Evolutionary conservation across 2,329 filamentous ascomycete genomes (phyloP).

Genomic region (Xylariaceae sp.): DNA sequence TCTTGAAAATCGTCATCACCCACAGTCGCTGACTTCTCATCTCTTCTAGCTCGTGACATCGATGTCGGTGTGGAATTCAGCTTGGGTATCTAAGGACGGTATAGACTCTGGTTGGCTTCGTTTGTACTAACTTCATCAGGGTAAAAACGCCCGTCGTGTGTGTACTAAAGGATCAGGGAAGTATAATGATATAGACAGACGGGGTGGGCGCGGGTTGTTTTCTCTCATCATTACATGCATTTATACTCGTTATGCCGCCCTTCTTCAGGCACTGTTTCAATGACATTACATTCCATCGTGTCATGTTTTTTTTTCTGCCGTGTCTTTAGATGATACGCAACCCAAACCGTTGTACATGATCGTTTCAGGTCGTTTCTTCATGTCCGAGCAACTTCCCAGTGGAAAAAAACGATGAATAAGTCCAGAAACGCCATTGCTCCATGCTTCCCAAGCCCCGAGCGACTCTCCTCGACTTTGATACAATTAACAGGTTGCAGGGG

Average conservation of each 20-base stretch:
- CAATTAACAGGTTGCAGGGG: no score
- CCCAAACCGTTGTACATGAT: no score
- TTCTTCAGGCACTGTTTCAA: slow-evolving; percentile 7
- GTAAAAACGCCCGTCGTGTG: slow-evolving; percentile 15
- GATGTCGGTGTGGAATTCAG: slow-evolving; percentile 95
- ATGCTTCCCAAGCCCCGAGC: no score
- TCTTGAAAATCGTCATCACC: slow-evolving; percentile 2
- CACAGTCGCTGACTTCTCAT: slow-evolving; percentile 15
- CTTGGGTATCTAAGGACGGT: slow-evolving; percentile 71
- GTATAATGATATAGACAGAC: slow-evolving; percentile 18
- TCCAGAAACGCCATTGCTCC: no score
- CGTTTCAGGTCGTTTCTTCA: no score
- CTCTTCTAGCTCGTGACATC: slow-evolving; percentile 71
- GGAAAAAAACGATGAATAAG: no score
- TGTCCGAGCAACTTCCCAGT: no score
- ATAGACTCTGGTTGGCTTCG: slow-evolving; percentile 22
- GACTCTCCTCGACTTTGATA: no score
- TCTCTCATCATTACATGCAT: slow-evolving; percentile 11
- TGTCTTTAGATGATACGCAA: neutral
- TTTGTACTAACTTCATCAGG: slow-evolving; percentile 34
- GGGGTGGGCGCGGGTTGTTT: slow-evolving; percentile 12
- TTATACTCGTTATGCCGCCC: no score
- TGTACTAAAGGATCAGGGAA: slow-evolving; percentile 11
- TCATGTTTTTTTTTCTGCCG: neutral
- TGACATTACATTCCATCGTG: slow-evolving; percentile 10